Percentiles rank a stretch among this genome's conserved stretches.
These are phyloP conservation scores for Berberis thunbergii DNA, from an alignment of 164 flowering plant species.

Conservation along the genomic window DNA sequence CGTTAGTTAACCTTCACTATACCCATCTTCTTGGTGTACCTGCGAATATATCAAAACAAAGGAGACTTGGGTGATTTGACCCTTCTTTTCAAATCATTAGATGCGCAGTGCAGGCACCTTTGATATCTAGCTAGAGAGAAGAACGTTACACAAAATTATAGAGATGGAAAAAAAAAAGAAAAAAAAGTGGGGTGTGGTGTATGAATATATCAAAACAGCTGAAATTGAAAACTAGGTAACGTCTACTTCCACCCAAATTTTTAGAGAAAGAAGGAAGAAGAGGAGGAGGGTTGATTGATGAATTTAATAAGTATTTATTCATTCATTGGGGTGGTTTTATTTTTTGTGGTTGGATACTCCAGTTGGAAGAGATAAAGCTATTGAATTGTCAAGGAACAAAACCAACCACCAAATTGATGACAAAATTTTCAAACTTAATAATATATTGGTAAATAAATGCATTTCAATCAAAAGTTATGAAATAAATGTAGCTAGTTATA, in stretches of 20 bases:
- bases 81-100: constrained; percentile 52
- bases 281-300: too few relatives aligned
- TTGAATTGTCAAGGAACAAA: constrained; percentile 13
- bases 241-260: constrained; percentile 47
- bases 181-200: constrained; percentile 7
- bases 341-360: constrained; percentile 19
- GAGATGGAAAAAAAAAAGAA: constrained; percentile 15
- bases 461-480: too few relatives aligned
- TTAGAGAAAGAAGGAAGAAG: background rate
- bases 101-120: constrained; percentile 15
- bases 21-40: constrained; percentile 19
- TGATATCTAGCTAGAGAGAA: constrained; percentile 13
- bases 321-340: background rate
- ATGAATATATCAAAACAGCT: constrained; percentile 42
- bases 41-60: constrained; percentile 43
- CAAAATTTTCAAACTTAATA: too few relatives aligned
- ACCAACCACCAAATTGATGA: constrained; percentile 11
- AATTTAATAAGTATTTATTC: too few relatives aligned
- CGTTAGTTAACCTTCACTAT: background rate
- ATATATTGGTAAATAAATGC: too few relatives aligned
- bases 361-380: constrained; percentile 19
- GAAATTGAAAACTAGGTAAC: constrained; percentile 70
- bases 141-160: background rate
- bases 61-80: constrained; percentile 22
- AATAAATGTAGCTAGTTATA: too few relatives aligned